Percentiles rank a stretch among this genome's conserved stretches.
Conservation (phyloP, 306 rosid species). For the Fragaria ananassa region DNA sequence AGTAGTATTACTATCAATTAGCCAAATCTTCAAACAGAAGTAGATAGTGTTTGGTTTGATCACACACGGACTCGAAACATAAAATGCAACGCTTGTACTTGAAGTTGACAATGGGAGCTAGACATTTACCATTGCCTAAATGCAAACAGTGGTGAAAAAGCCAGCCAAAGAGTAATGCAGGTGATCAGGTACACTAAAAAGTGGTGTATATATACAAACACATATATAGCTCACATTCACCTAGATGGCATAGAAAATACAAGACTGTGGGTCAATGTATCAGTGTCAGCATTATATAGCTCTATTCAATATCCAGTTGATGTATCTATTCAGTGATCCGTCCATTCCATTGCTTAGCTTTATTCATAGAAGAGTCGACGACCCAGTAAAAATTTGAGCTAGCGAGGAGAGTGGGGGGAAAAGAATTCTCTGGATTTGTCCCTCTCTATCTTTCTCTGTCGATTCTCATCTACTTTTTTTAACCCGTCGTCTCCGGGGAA, state of each 20-base stretch:
- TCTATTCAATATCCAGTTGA: neutral
- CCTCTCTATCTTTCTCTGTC: neutral
- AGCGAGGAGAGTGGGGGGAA: constrained; percentile 15
- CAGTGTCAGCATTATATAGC: neutral
- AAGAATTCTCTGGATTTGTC: constrained; percentile 1
- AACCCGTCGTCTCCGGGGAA: constrained; percentile 42
- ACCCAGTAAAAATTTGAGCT: neutral
- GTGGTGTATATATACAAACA: neutral
- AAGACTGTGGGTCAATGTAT: constrained; percentile 6
- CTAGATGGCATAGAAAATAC: neutral
- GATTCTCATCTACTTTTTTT: neutral
- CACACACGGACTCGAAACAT: neutral
- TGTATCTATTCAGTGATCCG: constrained; percentile 5
- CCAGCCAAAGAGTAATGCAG: too few relatives aligned
- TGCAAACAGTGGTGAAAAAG: neutral
- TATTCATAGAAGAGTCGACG: neutral
- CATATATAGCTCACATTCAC: neutral
- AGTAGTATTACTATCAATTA: neutral
- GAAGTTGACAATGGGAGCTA: neutral
- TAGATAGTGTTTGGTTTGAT: too few relatives aligned
- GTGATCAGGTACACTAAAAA: neutral
- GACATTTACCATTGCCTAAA: neutral
- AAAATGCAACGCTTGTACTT: neutral
- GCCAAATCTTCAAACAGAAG: neutral
- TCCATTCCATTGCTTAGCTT: neutral